phyloP scores from a whole-genome alignment of 768 basidiomycete species.

The Auriscalpium vulgare region DNA sequence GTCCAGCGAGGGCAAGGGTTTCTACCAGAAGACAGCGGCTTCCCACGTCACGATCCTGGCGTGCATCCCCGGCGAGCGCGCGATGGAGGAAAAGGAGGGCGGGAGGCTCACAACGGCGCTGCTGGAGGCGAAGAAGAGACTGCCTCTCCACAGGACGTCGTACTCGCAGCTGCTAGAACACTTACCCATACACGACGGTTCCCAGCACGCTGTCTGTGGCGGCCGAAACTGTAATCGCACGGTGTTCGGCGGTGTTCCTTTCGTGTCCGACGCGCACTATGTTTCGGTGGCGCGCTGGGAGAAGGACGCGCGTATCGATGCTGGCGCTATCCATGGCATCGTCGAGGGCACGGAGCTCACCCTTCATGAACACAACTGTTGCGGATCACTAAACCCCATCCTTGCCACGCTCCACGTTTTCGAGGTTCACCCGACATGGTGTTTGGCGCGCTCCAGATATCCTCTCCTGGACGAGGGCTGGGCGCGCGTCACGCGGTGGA shows the following conservation, averaged over 20 bases:
- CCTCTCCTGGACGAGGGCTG: constrained; percentile 35
- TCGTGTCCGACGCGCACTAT: constrained; percentile 40
- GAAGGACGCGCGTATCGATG: constrained; percentile 40
- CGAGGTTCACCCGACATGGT: constrained; percentile 53
- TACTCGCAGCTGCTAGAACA: constrained; percentile 40
- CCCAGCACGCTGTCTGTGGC: constrained; percentile 43
- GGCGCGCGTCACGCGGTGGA: constrained; percentile 49
- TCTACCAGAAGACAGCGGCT: constrained; percentile 32
- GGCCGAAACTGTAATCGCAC: constrained; percentile 41
- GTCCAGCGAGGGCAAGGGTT: constrained; percentile 30
- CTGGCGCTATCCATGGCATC: constrained; percentile 56
- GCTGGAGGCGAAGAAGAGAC: constrained; percentile 34
- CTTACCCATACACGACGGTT: constrained; percentile 31
- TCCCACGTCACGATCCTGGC: constrained; percentile 53
- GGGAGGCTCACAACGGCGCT: constrained; percentile 55
- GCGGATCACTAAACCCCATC: constrained; percentile 47
- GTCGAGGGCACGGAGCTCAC: constrained; percentile 56
- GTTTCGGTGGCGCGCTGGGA: constrained; percentile 32
- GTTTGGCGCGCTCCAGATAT: constrained; percentile 36
- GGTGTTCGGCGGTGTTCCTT: constrained; percentile 51
- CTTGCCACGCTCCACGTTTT: constrained; percentile 43
- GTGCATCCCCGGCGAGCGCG: constrained; percentile 44
- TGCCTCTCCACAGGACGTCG: constrained; percentile 46
- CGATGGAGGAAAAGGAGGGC: constrained; percentile 54
- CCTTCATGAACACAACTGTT: constrained; percentile 53